Base-by-base conservation (phyloP, 164 flowering plant genomes). In the Nymphaea thermarum region DNA sequence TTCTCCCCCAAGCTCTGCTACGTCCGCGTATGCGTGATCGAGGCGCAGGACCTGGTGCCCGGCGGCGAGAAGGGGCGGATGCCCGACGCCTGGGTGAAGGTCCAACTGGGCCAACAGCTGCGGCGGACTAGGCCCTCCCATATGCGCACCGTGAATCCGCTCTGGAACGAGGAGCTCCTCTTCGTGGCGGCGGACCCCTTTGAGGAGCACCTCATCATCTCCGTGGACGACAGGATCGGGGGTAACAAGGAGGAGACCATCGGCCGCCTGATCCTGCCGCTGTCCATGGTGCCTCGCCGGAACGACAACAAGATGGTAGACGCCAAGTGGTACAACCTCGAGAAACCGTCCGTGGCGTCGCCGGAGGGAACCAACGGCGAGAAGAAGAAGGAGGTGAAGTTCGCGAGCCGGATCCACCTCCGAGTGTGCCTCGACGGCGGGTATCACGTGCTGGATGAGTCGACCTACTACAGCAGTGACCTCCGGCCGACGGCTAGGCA, bases 391-490 rank as follows among this genome's bases (percentile, higher is more conserved):
- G 88, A 85, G 17, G 72, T 67, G 6, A 91, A 80, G 57, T 91
- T 91, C 80, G 71, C 93, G 0, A 89, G 93, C 82, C 89, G 83
- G 79, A 84, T 91, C 53, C 88, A 83, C 14, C 84, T 91, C 5
- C 69, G 86, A 4, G 51, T 89, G 3, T 77, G 78, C 68, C 44
- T 89, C 6, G 96, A 91, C 0, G 77, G 76, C 0, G 96, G 91
- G 5, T 91, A 91, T 74, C 96, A 91, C 78, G 95, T 91, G 11
- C 84, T 91, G 43, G 97, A 91, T 66, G 97, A 91, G 75, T 83
- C 93, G 7, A 86, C 90, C 0, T 87, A 83, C 70, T 87, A 82
- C 69, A 87, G 93, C 79, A 91, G 97, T 47, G 93, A 91, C 75
- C 84, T 89, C 11, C 91, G 83, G 78, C 91, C 96, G 12, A 84